phyloP scores from a whole-genome alignment of 805 yeast genomes.

The Lipomyces oligophaga region DNA sequence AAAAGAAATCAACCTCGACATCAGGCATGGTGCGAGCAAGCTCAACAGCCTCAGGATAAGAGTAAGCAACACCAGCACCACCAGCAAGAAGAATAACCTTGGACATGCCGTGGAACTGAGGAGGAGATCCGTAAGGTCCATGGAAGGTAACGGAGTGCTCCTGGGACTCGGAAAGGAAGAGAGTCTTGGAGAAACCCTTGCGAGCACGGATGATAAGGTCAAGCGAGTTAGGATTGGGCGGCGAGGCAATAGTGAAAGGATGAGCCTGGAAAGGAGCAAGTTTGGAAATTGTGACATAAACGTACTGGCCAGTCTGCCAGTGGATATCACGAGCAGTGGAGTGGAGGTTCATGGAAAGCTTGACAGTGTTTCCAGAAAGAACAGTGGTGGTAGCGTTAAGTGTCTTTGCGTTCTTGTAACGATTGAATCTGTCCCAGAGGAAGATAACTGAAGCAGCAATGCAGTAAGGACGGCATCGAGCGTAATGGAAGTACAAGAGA shows the following conservation, averaged over 20 bases:
- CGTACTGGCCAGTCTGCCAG: slow-evolving; percentile 31
- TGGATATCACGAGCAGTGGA: slow-evolving; percentile 28
- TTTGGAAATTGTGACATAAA: slow-evolving; percentile 26
- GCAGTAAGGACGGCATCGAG: slow-evolving; percentile 28
- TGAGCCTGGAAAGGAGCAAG: slow-evolving; percentile 29
- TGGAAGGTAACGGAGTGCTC: slow-evolving; percentile 31
- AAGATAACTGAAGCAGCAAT: slow-evolving; percentile 25
- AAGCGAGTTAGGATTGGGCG: slow-evolving; percentile 26
- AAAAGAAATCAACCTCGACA: slow-evolving; percentile 31
- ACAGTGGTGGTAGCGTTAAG: slow-evolving; percentile 19
- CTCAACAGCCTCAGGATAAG: slow-evolving; percentile 32
- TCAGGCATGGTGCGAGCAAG: slow-evolving; percentile 20
- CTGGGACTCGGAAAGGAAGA: slow-evolving; percentile 24
- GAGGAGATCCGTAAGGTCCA: slow-evolving; percentile 30
- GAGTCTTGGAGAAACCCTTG: slow-evolving; percentile 33
- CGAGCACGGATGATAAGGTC: slow-evolving; percentile 36
- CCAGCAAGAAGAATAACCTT: slow-evolving; percentile 35
- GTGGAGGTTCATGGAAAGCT: slow-evolving; percentile 24
- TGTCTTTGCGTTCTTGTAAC: slow-evolving; percentile 24
- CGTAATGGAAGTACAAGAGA: slow-evolving; percentile 28
- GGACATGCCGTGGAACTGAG: slow-evolving; percentile 26
- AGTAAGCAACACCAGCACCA: slow-evolving; percentile 37
- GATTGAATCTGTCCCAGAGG: slow-evolving; percentile 29
- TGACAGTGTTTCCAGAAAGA: slow-evolving; percentile 28
- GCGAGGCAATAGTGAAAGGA: slow-evolving; percentile 30